Percentiles rank a stretch among this genome's conserved stretches.
Evolutionary conservation across 2,329 filamentous ascomycete genomes (phyloP).

Genomic region (Mycosphaerella sp.): DNA sequence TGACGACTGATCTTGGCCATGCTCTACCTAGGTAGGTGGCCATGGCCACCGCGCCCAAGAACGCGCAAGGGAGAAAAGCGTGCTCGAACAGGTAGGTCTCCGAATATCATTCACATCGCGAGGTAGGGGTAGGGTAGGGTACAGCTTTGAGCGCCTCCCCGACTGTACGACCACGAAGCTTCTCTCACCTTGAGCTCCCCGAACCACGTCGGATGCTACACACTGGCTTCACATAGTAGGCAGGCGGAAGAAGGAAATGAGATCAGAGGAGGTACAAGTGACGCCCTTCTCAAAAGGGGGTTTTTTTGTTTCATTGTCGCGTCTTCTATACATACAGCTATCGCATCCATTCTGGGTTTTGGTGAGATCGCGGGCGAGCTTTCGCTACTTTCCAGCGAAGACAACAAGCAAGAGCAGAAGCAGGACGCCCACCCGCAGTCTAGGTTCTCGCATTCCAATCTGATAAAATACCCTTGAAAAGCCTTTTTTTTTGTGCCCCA

Average conservation of each 20-base stretch:
- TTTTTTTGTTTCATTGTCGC: conserved; percentile 6
- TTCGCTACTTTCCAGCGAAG: conserved; percentile 2
- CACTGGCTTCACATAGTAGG: too few species aligned
- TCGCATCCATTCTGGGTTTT: conserved; percentile 7
- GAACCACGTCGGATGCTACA: too few species aligned
- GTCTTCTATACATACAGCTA: conserved; percentile 9
- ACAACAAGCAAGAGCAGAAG: background rate
- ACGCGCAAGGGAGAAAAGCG: too few species aligned
- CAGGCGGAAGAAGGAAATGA: background rate
- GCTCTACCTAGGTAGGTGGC: too few species aligned
- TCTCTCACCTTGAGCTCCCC: too few species aligned
- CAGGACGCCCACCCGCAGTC: background rate
- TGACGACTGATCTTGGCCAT: too few species aligned
- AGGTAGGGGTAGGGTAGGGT: too few species aligned
- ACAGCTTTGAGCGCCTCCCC: too few species aligned
- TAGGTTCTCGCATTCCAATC: background rate
- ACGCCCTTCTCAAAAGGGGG: background rate
- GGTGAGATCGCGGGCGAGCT: conserved; percentile 8
- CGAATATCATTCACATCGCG: too few species aligned
- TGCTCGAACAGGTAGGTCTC: too few species aligned
- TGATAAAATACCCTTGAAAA: conserved; percentile 1
- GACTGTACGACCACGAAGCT: too few species aligned
- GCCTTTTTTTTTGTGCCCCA: background rate
- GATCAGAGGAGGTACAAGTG: background rate
- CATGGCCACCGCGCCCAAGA: too few species aligned